Base-by-base conservation (phyloP, 2,329 filamentous ascomycete species). In the Hypoxylon sp. region DNA sequence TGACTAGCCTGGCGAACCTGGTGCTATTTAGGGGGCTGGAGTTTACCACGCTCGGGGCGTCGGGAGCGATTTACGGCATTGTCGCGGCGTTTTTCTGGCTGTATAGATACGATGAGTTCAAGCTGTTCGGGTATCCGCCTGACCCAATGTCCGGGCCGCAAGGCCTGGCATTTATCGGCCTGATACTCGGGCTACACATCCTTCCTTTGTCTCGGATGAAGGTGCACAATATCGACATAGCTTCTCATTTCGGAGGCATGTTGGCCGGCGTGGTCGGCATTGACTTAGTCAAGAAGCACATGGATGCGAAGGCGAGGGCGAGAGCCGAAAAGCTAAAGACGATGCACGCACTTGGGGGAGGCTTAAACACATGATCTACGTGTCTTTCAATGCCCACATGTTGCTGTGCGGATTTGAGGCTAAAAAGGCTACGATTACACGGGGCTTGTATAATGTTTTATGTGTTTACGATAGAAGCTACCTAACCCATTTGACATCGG, bases 41-140 rank as follows among this genome's bases (percentile, higher is more conserved):
- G 11, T 77, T 80, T 54, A 81, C 87, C 37, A 85, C 85, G 1
- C 79, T 91, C 8, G 91, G 91, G n/a, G 88, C 88, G 1, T 91
- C 88, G 6, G 89, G 87, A 10, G 86, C 85, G 34, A 79, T 89
- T 4, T 83, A 86, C 65, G 90, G 89, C 20, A 72, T 92, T 20
- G 73, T 85, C 6, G 83, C 83, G 1, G 87, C 88, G 1, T 90
- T 87, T 75, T 86, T 89, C 69, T 87, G 85, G 82, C 76, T 85
- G 66, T 83, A 88, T 72, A 78, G 81, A 55, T 79, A 80, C 59
- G 85, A 88, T 43, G 81, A 82, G 37, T 85, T 89, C 76, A 84
- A 81, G 73, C 74, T 89, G 55, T 76, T 89, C 26, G 85, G 83
- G 7, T 78, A 87, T 63, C 87, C 86, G 11, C 81, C 84, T n/a